Conservation (phyloP, 192 early-diverging fungal genomes). For the Coemansia javaensis region DNA sequence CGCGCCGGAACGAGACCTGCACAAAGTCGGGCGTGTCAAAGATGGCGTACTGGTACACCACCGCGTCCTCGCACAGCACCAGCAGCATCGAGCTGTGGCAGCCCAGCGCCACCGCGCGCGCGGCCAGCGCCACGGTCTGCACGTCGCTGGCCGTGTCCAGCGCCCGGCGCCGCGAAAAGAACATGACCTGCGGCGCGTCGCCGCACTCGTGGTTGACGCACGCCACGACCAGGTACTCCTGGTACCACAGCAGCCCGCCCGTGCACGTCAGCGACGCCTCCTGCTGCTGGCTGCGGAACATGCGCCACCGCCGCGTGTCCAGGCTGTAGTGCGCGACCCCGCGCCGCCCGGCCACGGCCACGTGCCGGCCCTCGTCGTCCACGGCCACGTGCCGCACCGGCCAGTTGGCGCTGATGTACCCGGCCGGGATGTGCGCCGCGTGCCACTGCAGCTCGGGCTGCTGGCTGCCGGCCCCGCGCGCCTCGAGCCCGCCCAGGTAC, state of each 20-base stretch:
- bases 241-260: conserved; percentile 46
- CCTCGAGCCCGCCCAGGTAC: conserved; percentile 19
- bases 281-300: conserved; percentile 81
- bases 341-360: conserved; percentile 80
- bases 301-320: conserved; percentile 72
- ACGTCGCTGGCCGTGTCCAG: conserved; percentile 10
- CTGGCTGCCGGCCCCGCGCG: background rate
- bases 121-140: conserved; percentile 14
- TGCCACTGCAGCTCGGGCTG: conserved; percentile 34
- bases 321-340: conserved; percentile 79
- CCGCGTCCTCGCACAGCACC: conserved; percentile 14
- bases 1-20: conserved; percentile 19
- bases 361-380: conserved; percentile 62
- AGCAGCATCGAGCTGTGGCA: conserved; percentile 26
- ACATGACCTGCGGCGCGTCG: conserved; percentile 14
- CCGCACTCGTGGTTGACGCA: conserved; percentile 19
- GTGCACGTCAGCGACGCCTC: conserved; percentile 20
- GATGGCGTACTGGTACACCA: conserved; percentile 24
- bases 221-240: conserved; percentile 28
- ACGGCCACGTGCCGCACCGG: conserved; percentile 58
- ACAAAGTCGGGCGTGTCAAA: conserved; percentile 24
- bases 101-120: conserved; percentile 18
- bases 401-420: conserved; percentile 27
- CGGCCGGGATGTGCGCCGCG: conserved; percentile 23
- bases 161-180: conserved; percentile 22